Percentiles rank a stretch among this genome's conserved stretches.
phyloP scores from a whole-genome alignment of 495 filamentous ascomycete species.

The Aspergillus bridgeri region DNA sequence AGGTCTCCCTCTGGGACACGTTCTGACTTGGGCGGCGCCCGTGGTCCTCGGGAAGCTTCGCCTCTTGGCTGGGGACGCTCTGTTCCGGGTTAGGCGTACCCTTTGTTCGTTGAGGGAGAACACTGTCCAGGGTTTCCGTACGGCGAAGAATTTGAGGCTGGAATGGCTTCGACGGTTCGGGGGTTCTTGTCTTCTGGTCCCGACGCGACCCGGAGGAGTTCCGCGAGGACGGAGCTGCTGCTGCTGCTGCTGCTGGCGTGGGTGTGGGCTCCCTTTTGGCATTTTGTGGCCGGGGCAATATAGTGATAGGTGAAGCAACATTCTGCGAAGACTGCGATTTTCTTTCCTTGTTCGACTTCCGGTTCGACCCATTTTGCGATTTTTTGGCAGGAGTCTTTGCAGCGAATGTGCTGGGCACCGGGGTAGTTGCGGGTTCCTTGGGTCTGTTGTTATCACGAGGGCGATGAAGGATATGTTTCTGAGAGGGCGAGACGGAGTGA shows the following conservation, averaged over 20 bases:
- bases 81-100: conserved; percentile 16
- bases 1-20: conserved; percentile 60
- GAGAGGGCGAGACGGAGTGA: conserved; percentile 24
- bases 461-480: conserved; percentile 39
- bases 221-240: conserved; percentile 14
- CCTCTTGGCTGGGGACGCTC: background rate
- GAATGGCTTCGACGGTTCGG: conserved; percentile 46
- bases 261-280: conserved; percentile 31
- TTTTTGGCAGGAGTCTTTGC: conserved; percentile 47
- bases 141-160: conserved; percentile 60
- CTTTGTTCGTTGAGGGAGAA: conserved; percentile 19
- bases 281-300: conserved; percentile 40
- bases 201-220: conserved; percentile 16
- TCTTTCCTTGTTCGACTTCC: conserved; percentile 21
- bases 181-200: conserved; percentile 16
- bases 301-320: conserved; percentile 41
- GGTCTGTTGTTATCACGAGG: conserved; percentile 17
- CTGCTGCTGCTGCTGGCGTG: conserved; percentile 5
- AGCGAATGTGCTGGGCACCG: conserved; percentile 40
- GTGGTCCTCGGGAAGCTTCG: conserved; percentile 17
- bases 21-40: conserved; percentile 47
- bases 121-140: conserved; percentile 36
- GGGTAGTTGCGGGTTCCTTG: conserved; percentile 26
- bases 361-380: conserved; percentile 25
- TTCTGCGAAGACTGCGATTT: conserved; percentile 20